Evolutionary conservation across 306 rosid species (phyloP).

Genomic region (Fagus crenata): DNA sequence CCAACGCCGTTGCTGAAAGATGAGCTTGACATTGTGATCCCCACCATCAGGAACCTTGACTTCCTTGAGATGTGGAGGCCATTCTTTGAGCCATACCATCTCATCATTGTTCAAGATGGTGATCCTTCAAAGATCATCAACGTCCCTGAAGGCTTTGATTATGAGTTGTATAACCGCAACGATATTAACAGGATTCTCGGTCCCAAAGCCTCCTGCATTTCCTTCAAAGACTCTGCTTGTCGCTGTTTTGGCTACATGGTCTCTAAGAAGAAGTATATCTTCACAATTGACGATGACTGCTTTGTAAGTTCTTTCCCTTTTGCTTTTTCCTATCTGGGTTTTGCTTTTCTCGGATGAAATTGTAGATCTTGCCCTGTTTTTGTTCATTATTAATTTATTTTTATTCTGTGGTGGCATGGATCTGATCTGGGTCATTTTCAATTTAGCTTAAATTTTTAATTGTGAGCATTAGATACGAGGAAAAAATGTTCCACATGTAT

Average conservation of each 20-base stretch:
- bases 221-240: slow-evolving; percentile 93
- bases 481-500: not conserved
- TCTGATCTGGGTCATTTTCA: not conserved
- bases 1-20: slow-evolving; percentile 51
- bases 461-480: not conserved
- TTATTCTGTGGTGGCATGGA: not conserved
- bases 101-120: slow-evolving; percentile 90
- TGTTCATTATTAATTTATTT: not conserved
- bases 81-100: slow-evolving; percentile 67
- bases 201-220: slow-evolving; percentile 73
- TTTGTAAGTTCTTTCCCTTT: slow-evolving; percentile 51
- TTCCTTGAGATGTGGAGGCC: slow-evolving; percentile 95
- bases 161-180: slow-evolving; percentile 76
- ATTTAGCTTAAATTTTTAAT: not conserved
- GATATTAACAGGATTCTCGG: slow-evolving; percentile 82
- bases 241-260: slow-evolving; percentile 97
- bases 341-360: not conserved
- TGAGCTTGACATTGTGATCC: slow-evolving; percentile 88
- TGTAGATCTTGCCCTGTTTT: not conserved
- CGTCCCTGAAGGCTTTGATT: slow-evolving; percentile 83
- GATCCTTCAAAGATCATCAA: slow-evolving; percentile 74
- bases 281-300: slow-evolving; percentile 91
- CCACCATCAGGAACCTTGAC: slow-evolving; percentile 85
- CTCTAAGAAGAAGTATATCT: slow-evolving; percentile 87
- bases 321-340: not conserved